phyloP scores from a whole-genome alignment of 108 stramenopile species.

The Cyclostephanos invisitatus region DNA sequence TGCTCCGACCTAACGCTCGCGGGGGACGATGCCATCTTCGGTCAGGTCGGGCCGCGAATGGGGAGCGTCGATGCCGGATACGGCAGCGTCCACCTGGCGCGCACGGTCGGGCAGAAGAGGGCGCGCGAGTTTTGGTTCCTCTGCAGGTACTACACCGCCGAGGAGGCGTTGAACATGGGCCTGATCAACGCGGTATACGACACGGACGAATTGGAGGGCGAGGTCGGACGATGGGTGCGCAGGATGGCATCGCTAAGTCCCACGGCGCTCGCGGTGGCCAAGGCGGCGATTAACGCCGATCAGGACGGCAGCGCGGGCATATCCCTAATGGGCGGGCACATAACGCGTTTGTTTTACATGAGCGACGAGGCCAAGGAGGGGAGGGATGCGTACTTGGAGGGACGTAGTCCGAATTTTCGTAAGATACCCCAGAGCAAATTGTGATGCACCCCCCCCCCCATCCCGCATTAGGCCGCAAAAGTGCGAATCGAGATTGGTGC shows the following conservation, averaged over 20 bases:
- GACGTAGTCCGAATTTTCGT: conserved; percentile 83
- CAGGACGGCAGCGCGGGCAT: conserved; percentile 94
- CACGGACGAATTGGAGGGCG: conserved; percentile 71
- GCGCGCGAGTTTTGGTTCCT: conserved; percentile 95
- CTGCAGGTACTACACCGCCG: conserved; percentile 78
- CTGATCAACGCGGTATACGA: conserved; percentile 85
- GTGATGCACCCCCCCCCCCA: conserved; percentile 10
- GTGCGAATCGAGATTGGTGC: no score
- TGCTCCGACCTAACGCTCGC: conserved; percentile 89
- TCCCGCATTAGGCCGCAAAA: no score
- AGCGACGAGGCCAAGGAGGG: conserved; percentile 92
- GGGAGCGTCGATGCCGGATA: conserved; percentile 96
- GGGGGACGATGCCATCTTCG: conserved; percentile 86
- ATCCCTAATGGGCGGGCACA: conserved; percentile 88
- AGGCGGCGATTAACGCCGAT: conserved; percentile 93
- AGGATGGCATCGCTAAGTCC: conserved; percentile 87
- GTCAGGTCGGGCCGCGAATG: conserved; percentile 92
- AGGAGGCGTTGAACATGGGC: conserved; percentile 90
- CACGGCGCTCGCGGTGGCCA: conserved; percentile 88
- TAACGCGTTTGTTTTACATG: conserved; percentile 92
- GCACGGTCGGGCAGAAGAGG: conserved; percentile 92
- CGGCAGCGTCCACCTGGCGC: conserved; percentile 85
- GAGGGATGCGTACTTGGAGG: conserved; percentile 86
- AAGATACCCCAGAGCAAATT: conserved; percentile 59
- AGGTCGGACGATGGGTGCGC: conserved; percentile 88